A percentile compares a stretch with the other conserved stretches of the same genome.
Conservation (phyloP, 805 yeast species). For the Candida jianshihensis region DNA sequence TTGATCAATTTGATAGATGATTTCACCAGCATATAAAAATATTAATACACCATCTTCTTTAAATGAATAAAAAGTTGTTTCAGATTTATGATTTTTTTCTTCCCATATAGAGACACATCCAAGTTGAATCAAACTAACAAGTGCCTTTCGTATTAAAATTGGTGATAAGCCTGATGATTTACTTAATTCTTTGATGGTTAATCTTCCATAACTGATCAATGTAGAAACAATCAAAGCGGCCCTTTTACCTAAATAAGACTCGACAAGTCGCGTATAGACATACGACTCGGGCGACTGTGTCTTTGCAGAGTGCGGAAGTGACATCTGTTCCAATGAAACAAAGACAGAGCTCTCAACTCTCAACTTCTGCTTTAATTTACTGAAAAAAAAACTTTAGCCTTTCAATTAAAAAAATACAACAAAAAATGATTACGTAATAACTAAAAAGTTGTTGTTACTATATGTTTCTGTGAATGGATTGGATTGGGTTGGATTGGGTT, state of each 20-base stretch:
- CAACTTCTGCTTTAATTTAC: too few relatives aligned
- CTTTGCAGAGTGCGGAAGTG: conserved; percentile 25
- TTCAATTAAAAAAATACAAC: too few relatives aligned
- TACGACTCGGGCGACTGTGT: conserved; percentile 59
- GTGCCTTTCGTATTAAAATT: conserved; percentile 49
- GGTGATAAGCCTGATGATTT: conserved; percentile 39
- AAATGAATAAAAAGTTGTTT: conserved; percentile 44
- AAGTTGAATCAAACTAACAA: conserved; percentile 75
- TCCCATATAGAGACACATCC: conserved; percentile 66
- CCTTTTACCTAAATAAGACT: conserved; percentile 60
- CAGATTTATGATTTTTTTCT: conserved; percentile 27
- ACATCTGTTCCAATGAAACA: conserved; percentile 4
- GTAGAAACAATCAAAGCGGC: conserved; percentile 58
- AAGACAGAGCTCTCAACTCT: background rate
- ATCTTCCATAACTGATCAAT: conserved; percentile 62
- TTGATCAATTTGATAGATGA: conserved; percentile 47
- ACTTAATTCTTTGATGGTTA: conserved; percentile 48
- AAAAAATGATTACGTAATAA: too few relatives aligned
- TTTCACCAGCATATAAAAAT: conserved; percentile 72
- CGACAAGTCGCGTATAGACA: conserved; percentile 46
- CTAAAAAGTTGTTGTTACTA: too few relatives aligned
- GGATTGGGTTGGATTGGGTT: too few relatives aligned
- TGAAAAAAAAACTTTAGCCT: too few relatives aligned
- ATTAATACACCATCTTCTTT: conserved; percentile 58
- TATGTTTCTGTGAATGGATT: too few relatives aligned